Evolutionary conservation across 2,329 filamentous ascomycete genomes (phyloP).

Genomic region (Ilyonectria mors-panacis): DNA sequence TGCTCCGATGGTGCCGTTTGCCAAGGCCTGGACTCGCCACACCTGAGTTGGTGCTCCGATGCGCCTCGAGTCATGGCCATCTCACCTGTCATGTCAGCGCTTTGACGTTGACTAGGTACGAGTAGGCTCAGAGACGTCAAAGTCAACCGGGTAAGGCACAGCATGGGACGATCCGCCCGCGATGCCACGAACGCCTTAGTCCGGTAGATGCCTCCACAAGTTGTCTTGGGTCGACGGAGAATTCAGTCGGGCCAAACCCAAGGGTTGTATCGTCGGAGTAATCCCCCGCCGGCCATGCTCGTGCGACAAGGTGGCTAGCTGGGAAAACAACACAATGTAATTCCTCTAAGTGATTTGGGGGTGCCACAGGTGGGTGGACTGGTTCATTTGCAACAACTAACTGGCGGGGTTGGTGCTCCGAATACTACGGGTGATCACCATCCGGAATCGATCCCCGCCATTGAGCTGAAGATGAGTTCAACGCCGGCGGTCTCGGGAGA

Average conservation of each 20-base stretch:
- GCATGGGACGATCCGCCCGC: conserved; percentile 31
- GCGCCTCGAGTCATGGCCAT: conserved; percentile 26
- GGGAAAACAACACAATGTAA: background rate
- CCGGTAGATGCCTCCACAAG: conserved; percentile 25
- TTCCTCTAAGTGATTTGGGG: background rate
- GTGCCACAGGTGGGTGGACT: conserved; percentile 1
- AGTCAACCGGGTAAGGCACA: conserved; percentile 6
- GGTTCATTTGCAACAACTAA: conserved; percentile 14
- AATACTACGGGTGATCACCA: conserved; percentile 37
- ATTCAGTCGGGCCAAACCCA: conserved; percentile 45
- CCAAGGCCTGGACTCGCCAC: background rate
- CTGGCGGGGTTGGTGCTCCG: conserved; percentile 6
- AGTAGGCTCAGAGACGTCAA: conserved; percentile 15
- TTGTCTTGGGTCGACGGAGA: conserved; percentile 36
- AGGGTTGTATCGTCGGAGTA: background rate
- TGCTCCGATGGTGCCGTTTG: background rate
- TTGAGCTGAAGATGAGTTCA: conserved; percentile 29
- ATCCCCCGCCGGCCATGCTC: background rate
- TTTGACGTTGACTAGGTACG: conserved; percentile 2
- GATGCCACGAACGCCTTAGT: conserved; percentile 26
- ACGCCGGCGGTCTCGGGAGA: conserved; percentile 27
- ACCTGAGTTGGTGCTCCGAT: background rate
- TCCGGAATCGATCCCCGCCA: conserved; percentile 34
- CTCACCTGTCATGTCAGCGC: conserved; percentile 5
- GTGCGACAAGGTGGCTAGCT: background rate